Percentiles rank a stretch among this genome's conserved stretches.
Evolutionary conservation across 2,329 filamentous ascomycete species (phyloP).

Genomic region (Paraphoma sp.): DNA sequence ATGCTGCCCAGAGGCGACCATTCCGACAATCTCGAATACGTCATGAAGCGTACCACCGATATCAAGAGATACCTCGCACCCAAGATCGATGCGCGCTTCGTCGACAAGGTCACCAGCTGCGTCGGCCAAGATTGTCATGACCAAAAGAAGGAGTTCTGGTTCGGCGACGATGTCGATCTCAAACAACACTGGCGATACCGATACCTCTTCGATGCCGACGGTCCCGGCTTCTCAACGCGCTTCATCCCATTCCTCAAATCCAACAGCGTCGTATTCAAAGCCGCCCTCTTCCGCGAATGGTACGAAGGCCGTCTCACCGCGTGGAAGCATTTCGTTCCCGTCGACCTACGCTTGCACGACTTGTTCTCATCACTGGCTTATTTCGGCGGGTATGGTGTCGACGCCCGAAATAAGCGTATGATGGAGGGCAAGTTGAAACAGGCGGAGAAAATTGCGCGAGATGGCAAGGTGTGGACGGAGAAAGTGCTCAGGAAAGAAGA

Average conservation of each 20-base stretch:
- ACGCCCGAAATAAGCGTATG: slow-evolving; percentile 32
- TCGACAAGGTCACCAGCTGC: slow-evolving; percentile 64
- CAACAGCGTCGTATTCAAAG: slow-evolving; percentile 71
- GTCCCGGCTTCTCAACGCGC: slow-evolving; percentile 69
- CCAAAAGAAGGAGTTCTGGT: slow-evolving; percentile 61
- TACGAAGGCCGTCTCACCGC: slow-evolving; percentile 75
- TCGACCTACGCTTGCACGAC: slow-evolving; percentile 75
- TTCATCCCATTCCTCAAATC: slow-evolving; percentile 72
- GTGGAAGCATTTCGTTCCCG: slow-evolving; percentile 82
- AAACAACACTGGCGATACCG: slow-evolving; percentile 68
- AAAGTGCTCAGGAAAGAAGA: slow-evolving; percentile 62
- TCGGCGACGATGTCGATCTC: slow-evolving; percentile 56
- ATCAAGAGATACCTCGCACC: slow-evolving; percentile 63
- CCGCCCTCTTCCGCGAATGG: slow-evolving; percentile 79
- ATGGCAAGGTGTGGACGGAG: slow-evolving; percentile 40
- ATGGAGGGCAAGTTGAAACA: slow-evolving; percentile 32
- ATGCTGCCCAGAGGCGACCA: slow-evolving; percentile 58
- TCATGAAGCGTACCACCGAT: slow-evolving; percentile 59
- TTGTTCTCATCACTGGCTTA: slow-evolving; percentile 78
- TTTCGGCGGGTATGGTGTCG: slow-evolving; percentile 57
- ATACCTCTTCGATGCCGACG: slow-evolving; percentile 76
- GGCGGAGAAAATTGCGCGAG: slow-evolving; percentile 42
- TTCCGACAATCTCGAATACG: slow-evolving; percentile 60
- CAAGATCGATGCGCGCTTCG: slow-evolving; percentile 63
- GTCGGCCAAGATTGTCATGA: slow-evolving; percentile 60